phyloP scores from a whole-genome alignment of 1,284 basidiomycete genomes.

The Cutaneotrichosporon dermatis region DNA sequence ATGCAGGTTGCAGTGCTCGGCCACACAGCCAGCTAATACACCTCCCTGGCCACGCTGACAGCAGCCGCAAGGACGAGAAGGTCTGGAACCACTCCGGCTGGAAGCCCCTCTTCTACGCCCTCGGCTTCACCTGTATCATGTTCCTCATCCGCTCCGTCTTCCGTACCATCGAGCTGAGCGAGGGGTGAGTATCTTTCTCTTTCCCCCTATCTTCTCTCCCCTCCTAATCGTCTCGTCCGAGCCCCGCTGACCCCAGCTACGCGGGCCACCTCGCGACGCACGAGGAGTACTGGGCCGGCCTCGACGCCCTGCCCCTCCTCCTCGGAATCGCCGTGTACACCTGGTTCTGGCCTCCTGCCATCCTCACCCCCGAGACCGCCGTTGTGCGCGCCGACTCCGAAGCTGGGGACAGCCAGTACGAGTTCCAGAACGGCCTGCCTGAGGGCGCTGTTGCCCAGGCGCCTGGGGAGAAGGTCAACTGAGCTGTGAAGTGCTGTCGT shows the following conservation, averaged over 20 bases:
- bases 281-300: slow-evolving; percentile 60
- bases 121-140: slow-evolving; percentile 56
- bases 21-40: no score
- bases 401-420: no score
- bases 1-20: no score
- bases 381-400: not conserved
- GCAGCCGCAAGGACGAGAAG: slow-evolving; percentile 5
- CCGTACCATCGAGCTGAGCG: slow-evolving; percentile 61
- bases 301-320: slow-evolving; percentile 59
- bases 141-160: slow-evolving; percentile 58
- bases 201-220: no score
- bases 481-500: no score
- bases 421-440: no score
- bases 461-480: no score
- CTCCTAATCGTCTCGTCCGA: no score
- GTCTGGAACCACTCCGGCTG: slow-evolving; percentile 50
- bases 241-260: slow-evolving; percentile 38
- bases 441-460: no score
- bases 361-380: slow-evolving; percentile 11
- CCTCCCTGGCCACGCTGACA: not conserved
- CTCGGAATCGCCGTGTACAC: slow-evolving; percentile 54
- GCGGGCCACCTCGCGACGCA: slow-evolving; percentile 60
- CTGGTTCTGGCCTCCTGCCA: slow-evolving; percentile 31
- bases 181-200: slow-evolving; percentile 49
- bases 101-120: slow-evolving; percentile 56